Evolutionary conservation across 441 rosid species (phyloP), one percentile per base, ranked within the genome.

Genomic region (Bocquillonia castaneifolia): DNA sequence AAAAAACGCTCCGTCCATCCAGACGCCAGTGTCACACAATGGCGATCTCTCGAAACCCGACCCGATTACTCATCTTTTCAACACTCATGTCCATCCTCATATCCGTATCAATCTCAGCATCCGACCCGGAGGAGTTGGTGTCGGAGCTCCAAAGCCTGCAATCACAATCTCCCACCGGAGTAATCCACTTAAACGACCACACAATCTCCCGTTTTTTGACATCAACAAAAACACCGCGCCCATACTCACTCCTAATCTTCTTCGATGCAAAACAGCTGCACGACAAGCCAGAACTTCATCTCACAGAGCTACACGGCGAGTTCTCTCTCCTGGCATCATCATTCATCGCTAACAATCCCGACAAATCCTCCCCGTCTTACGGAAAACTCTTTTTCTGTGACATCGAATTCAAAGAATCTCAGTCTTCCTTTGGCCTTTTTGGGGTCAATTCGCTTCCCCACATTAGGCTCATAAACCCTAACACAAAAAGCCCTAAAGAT

Each of bases 381-480:
- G 78, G 60, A 17, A 88, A 87, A 74, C 88, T 93, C 69, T 93
- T 93, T 91, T 89, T 93, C 86, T 79, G 88, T 77, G 92, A 89
- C 71, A 75, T 93, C 75, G 97, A 93, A 62, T 93, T 93, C 76
- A 82, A 84, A 20, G 83, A 82, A 22, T 77, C 96, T 3, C 97
- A 91, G 47, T 81, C 93, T 13, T 77, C 92, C 15, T 93, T 93
- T 77, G 72, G 75, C 54, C 88, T 84, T 59, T 91, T 93, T 68
- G 92, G 88, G 22, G 97, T 91, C 70, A 88, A 91, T 69, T 84
- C 99, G 29, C 81, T 91, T 7, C 99, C 98, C 18, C 96, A 93
- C 75, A 77, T 93, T 76, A 93, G 99, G 39, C 89, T 93, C 4
- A 85, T 89, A 0, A 77, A 79, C 6, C 93, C 91, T 51, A 56